Evolutionary conservation across 2,329 filamentous ascomycete genomes (phyloP).

Genomic region (Sclerotiophoma versabilis): DNA sequence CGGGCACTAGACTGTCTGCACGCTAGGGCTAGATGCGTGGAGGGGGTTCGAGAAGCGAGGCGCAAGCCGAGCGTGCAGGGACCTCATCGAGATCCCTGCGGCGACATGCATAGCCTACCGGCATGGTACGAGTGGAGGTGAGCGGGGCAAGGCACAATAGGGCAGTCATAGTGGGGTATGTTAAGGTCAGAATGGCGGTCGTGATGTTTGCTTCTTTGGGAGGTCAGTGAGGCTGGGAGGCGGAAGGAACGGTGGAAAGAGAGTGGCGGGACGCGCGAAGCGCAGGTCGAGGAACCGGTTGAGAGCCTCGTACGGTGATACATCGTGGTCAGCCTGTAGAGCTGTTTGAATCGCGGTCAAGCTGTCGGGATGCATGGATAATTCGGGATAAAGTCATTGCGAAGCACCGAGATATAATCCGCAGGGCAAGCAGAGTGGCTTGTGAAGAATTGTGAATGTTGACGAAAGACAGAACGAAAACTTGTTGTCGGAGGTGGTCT

Average conservation of each 20-base stretch:
- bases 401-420: not conserved
- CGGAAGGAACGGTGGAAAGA: not conserved
- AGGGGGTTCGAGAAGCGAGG: conserved; percentile 13
- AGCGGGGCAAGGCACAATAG: conserved; percentile 5
- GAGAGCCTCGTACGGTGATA: not conserved
- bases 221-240: not conserved
- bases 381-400: conserved; percentile 4
- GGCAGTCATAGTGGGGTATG: conserved; percentile 2
- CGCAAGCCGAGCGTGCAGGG: conserved; percentile 11
- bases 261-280: conserved; percentile 4
- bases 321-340: not conserved
- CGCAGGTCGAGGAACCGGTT: not conserved
- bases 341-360: not conserved
- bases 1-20: conserved; percentile 5
- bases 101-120: not conserved
- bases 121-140: not conserved
- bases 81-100: not conserved
- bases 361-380: not conserved
- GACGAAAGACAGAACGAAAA: not conserved
- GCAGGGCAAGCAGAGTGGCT: conserved; percentile 3
- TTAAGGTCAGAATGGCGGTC: not conserved
- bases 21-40: not conserved
- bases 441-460: not conserved
- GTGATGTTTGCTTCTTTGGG: conserved; percentile 17
- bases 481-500: not conserved